Base-by-base conservation (phyloP, 106 monocot genomes). In the Platanthera guangdongensis region DNA sequence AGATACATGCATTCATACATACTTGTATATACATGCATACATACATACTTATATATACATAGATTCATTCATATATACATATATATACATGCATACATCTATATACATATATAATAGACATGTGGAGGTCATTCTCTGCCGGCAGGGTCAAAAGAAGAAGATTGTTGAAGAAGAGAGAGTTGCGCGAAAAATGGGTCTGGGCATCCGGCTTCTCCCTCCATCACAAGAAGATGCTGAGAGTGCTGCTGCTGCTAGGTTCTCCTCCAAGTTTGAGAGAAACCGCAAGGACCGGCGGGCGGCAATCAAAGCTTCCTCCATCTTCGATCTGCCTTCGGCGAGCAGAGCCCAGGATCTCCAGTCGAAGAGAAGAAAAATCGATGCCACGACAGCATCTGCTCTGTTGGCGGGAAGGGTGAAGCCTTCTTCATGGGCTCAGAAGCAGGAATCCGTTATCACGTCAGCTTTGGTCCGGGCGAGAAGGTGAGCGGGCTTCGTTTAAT, bases 271-370 rank as follows among this genome's bases (percentile, higher is more conserved):
- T 83, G 91, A 94, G 18, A 88, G 71, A 76, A 99, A 88, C 68
- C 76, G 77, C 52, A 88, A 81, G 81, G 91, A 90, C 47, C 94
- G 85, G 68, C 83, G 94, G 39, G 89, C 91, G 52, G 93, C 86
- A 14, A 99, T 99, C 45, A 94, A 90, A 74, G 85, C 94, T 53
- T 86, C 97, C 9, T 97, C 97, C 2, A 97, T 97, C 55, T 99
- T 99, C 68, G 48, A 77, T n/a, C 84, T 78, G 1, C 11, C 72
- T 50, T 78, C 88, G 25, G 77, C 82, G 0, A 85, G 77, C 77
- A 86, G 74, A 54, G 47, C 47, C 1, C 7, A 73, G 50, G 91
- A 93, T 22, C 85, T 97, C 10, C 84, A 83, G 53, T 57, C 70
- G 4, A 97, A 97, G 77, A 78, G 91, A 76, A 84, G 96, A 74